Evolutionary conservation across 2,329 filamentous ascomycete genomes (phyloP), one percentile per base, ranked within the genome.

Genomic region (Apiospora aurea): DNA sequence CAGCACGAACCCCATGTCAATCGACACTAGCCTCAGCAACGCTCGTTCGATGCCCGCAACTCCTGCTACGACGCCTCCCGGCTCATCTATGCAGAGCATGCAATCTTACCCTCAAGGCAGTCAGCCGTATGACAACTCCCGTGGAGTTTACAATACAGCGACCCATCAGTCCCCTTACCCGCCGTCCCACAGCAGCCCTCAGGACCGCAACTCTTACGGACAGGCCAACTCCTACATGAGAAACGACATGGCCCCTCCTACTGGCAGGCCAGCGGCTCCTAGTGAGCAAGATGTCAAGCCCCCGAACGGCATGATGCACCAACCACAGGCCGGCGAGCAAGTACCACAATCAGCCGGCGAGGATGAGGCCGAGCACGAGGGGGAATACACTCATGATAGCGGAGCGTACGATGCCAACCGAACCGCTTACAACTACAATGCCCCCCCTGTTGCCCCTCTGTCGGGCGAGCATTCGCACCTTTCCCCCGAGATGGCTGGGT

Each of bases 51-150:
- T 97, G 87, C 95, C 94, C 71, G 94, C 93, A 13, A 97, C 94
- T n/a, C 94, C 94, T 73, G 94, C 94, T 38, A 96, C 94, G 7
- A 97, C 96, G 0, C 95, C 96, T 16, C 96, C 96, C 0, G 94
- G 94, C 34, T 89, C 88, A 73, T 87, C 89, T 41, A 87, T 97
- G 74, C 93, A 94, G 77, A 91, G 89, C 78, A 94, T 97, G 88
- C 93, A 93, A 77, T 85, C 91, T 4, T 97, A 97, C 81, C 92
- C 91, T 69, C 85, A 87, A 74, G 88, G 84, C 76, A 90, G 85
- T 72, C 93, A 91, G 82, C 85, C 86, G 66, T 97, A 97, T 78
- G 94, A 97, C 79, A 89, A 83, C 77, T 91, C 93, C 13, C 91
- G 96, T 73, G 90, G 91, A 67, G 91, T 96, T 83, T 97, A 97